phyloP scores from a whole-genome alignment of 176 grass and related monocot species.

The Bothriochloa decipiens region DNA sequence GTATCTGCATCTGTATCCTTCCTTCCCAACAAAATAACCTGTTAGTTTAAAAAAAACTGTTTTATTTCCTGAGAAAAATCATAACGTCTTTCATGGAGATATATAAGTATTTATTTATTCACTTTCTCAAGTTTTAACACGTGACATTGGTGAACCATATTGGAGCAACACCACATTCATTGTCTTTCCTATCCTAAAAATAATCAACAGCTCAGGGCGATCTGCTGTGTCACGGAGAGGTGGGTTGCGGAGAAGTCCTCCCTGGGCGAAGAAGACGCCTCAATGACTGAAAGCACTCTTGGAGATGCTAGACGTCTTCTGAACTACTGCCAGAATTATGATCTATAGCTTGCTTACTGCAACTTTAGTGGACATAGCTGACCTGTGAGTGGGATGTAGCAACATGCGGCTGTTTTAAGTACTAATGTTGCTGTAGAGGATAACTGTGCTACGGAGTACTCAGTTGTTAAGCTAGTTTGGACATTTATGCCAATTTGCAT shows the following conservation, averaged over 20 bases:
- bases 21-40: conserved; percentile 1
- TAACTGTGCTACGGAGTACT: background rate
- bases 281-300: conserved; percentile 23
- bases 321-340: conserved; percentile 59
- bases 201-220: conserved; percentile 53
- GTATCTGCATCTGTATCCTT: conserved; percentile 76
- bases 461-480: background rate
- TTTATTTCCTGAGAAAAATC: background rate
- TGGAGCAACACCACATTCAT: background rate
- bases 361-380: conserved; percentile 11
- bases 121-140: conserved; percentile 10
- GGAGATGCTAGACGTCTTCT: conserved; percentile 54
- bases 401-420: too few species aligned
- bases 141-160: background rate
- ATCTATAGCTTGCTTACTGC: conserved; percentile 37
- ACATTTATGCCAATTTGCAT: background rate
- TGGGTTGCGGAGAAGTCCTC: conserved; percentile 56
- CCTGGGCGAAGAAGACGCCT: conserved; percentile 17
- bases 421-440: background rate
- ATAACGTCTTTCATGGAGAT: conserved; percentile 1
- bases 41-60: too few species aligned
- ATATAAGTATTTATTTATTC: conserved; percentile 23
- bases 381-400: conserved; percentile 3
- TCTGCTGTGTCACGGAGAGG: conserved; percentile 68
- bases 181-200: conserved; percentile 46